phyloP scores from a whole-genome alignment of 306 rosid species.

The Castanospermum australe region DNA sequence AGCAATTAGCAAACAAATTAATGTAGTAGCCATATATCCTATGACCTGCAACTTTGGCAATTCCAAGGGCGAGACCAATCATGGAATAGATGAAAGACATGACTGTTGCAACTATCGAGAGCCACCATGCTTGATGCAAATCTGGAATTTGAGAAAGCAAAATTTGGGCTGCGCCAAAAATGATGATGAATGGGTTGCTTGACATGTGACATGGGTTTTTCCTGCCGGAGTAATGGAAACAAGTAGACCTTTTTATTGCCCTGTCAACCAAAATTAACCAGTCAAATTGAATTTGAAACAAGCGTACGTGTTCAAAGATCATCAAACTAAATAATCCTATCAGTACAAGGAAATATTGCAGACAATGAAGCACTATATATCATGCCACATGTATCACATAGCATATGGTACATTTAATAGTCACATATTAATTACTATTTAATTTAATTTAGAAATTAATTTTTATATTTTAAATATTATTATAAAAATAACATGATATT shows the following conservation, averaged over 20 bases:
- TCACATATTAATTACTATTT: too few relatives aligned
- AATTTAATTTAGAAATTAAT: background rate
- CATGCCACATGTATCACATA: background rate
- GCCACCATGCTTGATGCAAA: constrained; percentile 62
- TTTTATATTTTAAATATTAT: background rate
- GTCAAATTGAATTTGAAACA: background rate
- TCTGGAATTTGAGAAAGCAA: constrained; percentile 55
- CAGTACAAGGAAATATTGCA: background rate
- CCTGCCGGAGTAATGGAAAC: constrained; percentile 34
- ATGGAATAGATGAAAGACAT: constrained; percentile 59
- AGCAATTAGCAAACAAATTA: background rate
- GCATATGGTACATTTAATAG: background rate
- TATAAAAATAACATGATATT: background rate
- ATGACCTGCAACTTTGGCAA: constrained; percentile 55
- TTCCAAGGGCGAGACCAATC: constrained; percentile 55
- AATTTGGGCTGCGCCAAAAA: constrained; percentile 49
- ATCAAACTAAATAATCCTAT: background rate
- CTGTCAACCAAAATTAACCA: constrained; percentile 32
- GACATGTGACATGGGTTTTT: constrained; percentile 37
- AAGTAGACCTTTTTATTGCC: constrained; percentile 45
- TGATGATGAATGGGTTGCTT: constrained; percentile 43
- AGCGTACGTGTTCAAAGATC: background rate
- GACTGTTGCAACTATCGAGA: constrained; percentile 52
- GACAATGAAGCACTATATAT: background rate
- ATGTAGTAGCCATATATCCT: background rate